Evolutionary conservation across 352 stramenopile genomes (phyloP), one percentile per base, ranked within the genome.

Genomic region (Thalassiosira hispida): DNA sequence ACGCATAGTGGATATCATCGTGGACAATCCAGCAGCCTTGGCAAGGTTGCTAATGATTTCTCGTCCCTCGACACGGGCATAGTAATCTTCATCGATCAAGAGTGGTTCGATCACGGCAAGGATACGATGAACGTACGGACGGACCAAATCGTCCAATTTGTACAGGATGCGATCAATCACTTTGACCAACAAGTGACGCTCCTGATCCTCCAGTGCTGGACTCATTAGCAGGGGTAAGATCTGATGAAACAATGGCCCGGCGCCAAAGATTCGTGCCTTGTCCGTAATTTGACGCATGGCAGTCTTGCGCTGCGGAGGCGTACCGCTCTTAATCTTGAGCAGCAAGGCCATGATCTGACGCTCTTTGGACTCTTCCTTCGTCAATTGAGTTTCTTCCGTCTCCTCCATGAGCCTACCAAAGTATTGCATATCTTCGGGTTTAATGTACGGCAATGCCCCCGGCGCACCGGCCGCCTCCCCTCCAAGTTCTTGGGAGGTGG

Each of bases 51-150:
- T 98, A 66, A 99, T 99, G 79, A 99, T 99, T 84, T 99, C 97
- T 62, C 98, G 92, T 27, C 97, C 97, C 95, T 99, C 97, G 0
- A 99, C 96, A 64, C 97, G 94, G 22, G 97, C 98, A 84, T 99
- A 99, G 74, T 99, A 99, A 86, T 99, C 98, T 85, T 99, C 97
- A 83, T 99, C 98, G 77, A 99, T 99, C 22, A 99, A 89, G 51
- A 99, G 87, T 16, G 98, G 97, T 86, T 99, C 97, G 74, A 99
- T 99, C 18, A 99, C 97, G 8, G 98, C 97, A 16, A 99, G 83
- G 59, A 99, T 99, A 77, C 98, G 98, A 92, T 99, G 97, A 33
- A 99, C 97, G 79, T 97, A 99, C 0, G 98, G 97, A n/a, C 97
- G 93, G 29, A 99, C 97, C 9, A 99, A 91, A 73, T 99, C 97